Base-by-base conservation (phyloP, 75 land plant genomes). In the Adiantum capillusveneris region DNA sequence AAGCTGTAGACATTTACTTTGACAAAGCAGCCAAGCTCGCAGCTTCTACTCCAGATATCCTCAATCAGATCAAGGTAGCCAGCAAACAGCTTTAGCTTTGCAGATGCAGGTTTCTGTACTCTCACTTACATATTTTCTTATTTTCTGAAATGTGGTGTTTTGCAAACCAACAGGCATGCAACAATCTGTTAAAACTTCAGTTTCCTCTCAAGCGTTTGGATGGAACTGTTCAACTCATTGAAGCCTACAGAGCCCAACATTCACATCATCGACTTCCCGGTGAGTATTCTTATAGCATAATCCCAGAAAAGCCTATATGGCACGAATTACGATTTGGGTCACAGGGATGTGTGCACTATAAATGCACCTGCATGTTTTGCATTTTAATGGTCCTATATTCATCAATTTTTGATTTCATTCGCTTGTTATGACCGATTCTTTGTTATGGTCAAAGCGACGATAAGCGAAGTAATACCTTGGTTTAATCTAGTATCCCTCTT, bases 191-290 rank as follows among this genome's bases (percentile, higher is more conserved):
- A 44, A 71, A 71, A 37, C 55, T 72, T 51, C 75, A 72, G n/a
- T 59, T 72, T 50, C 75, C 75, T 29, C 53, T 72, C 13, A 72
- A 72, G 57, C 57, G 75, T 59, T 60, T 69, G 9, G 45, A 64
- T 51, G 68, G 75, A 25, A 59, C 75, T 24, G 75, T 72, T 12
- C 62, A 72, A 65, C 68, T 72, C 45, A 65, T 72, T 59, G 75
- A 72, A 60, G 75, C 75, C n/a, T 72, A 72, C 25, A 59, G 75
- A 43, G 75, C 75, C n/a, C 75, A 72, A 44, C 75, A 72, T 60
- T 72, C 75, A n/a, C 73, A 71, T 57, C 69, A 72, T 59, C 67
- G 63, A 28, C 75, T 58, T 42, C 75, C 75, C 29, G 75, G 75
- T 72, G 24, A n/a, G n/a, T n/a, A n/a, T n/a, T n/a, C n/a, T n/a